Conservation (phyloP, 345 rosid genomes). For the Lepidium aucheri region DNA sequence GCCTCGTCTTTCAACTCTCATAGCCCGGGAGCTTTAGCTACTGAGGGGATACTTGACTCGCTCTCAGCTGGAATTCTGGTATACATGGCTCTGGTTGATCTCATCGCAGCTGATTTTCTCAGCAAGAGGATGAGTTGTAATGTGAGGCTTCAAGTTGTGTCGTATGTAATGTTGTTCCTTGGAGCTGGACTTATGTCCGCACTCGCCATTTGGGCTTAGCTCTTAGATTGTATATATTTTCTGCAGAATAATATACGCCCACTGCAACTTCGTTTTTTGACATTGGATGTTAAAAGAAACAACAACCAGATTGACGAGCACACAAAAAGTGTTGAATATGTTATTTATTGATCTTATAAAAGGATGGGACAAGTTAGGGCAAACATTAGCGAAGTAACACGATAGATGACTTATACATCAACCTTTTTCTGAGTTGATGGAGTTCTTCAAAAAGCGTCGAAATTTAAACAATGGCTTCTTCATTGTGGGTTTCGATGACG, state of each 20-base stretch:
- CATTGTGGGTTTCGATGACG: slow-evolving; percentile 79
- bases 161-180: slow-evolving; percentile 73
- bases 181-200: slow-evolving; percentile 87
- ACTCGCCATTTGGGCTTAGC: slow-evolving; percentile 82
- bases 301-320: background rate
- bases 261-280: background rate
- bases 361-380: background rate
- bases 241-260: background rate
- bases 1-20: slow-evolving; percentile 56
- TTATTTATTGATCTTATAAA: background rate
- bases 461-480: slow-evolving; percentile 41
- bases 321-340: background rate
- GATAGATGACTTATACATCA: background rate
- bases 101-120: slow-evolving; percentile 87
- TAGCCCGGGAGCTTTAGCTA: slow-evolving; percentile 47
- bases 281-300: background rate
- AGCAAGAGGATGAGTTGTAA: slow-evolving; percentile 94
- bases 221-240: background rate
- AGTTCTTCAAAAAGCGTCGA: background rate
- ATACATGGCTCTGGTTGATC: slow-evolving; percentile 90
- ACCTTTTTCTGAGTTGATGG: background rate
- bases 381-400: background rate
- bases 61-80: slow-evolving; percentile 82
- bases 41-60: slow-evolving; percentile 75
- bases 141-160: slow-evolving; percentile 64